Conservation (phyloP, 1,284 basidiomycete species). For the Singerocomus inundabilis region DNA sequence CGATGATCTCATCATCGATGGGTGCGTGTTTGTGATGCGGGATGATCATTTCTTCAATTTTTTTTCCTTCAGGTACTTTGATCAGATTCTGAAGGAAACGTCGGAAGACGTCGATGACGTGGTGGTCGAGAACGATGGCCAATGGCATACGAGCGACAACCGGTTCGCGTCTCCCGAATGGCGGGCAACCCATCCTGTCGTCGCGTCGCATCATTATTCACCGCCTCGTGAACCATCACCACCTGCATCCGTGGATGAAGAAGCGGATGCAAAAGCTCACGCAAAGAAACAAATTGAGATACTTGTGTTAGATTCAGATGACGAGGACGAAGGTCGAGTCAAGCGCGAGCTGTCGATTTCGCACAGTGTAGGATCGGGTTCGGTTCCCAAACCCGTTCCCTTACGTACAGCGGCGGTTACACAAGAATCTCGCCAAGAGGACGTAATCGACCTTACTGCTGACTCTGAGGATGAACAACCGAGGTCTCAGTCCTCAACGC, state of each 20-base stretch:
- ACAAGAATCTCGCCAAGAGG: constrained; percentile 29
- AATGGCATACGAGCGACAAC: constrained; percentile 92
- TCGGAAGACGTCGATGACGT: constrained; percentile 88
- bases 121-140: constrained; percentile 88
- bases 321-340: constrained; percentile 70
- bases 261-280: constrained; percentile 44
- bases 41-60: background rate
- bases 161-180: constrained; percentile 76
- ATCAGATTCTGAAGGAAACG: constrained; percentile 75
- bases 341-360: constrained; percentile 71
- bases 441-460: constrained; percentile 77
- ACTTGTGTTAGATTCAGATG: constrained; percentile 74
- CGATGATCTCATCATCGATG: constrained; percentile 89
- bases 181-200: constrained; percentile 53
- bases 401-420: constrained; percentile 20
- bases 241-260: constrained; percentile 35
- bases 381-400: constrained; percentile 21
- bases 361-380: constrained; percentile 43
- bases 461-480: constrained; percentile 70
- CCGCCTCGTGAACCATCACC: constrained; percentile 36
- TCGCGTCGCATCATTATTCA: constrained; percentile 27
- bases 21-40: constrained; percentile 50
- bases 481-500: constrained; percentile 35
- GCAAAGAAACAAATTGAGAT: constrained; percentile 54
- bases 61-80: constrained; percentile 63